These are phyloP conservation scores for Talinum fruticosum DNA, from an alignment of 148 eudicot genomes.

Conservation along the genomic window DNA sequence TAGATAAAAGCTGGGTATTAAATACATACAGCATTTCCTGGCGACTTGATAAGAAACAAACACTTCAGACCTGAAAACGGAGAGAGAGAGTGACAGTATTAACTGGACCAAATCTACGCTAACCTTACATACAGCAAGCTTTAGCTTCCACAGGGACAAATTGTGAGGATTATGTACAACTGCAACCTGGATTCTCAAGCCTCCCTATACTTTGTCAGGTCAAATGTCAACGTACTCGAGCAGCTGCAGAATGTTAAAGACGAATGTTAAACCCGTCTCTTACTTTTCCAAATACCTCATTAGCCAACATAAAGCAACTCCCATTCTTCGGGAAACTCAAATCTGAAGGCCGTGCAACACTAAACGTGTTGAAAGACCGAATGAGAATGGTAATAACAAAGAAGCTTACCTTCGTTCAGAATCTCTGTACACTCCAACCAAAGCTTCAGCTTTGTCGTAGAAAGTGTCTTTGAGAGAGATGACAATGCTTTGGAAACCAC, in stretches of 20 bases:
- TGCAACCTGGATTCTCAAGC: constrained; percentile 32
- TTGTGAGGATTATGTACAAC: constrained; percentile 26
- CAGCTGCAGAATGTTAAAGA: constrained; percentile 51
- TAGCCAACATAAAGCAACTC: background rate
- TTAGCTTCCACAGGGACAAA: constrained; percentile 7
- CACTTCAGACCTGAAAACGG: background rate
- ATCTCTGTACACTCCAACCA: constrained; percentile 97
- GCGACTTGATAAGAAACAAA: background rate
- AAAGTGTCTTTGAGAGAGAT: constrained; percentile 95
- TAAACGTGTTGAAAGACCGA: background rate
- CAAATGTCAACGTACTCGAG: constrained; percentile 88
- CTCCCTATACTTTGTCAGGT: constrained; percentile 86
- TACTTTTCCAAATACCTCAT: too few relatives aligned
- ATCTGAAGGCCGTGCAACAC: background rate
- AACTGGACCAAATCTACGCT: background rate
- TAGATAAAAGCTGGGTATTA: background rate
- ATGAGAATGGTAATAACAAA: background rate
- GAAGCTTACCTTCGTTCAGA: constrained; percentile 62
- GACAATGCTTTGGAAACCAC: constrained; percentile 95
- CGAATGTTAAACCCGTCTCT: too few relatives aligned
- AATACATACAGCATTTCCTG: constrained; percentile 25
- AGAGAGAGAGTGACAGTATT: background rate
- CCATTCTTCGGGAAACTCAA: background rate
- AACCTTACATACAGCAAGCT: constrained; percentile 22
- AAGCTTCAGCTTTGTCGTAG: constrained; percentile 97